A percentile compares a stretch with the other conserved stretches of the same genome.
These are phyloP conservation scores for Fusarium cyanostomum DNA, from an alignment of 2,329 filamentous ascomycete species.

Conservation along the genomic window DNA sequence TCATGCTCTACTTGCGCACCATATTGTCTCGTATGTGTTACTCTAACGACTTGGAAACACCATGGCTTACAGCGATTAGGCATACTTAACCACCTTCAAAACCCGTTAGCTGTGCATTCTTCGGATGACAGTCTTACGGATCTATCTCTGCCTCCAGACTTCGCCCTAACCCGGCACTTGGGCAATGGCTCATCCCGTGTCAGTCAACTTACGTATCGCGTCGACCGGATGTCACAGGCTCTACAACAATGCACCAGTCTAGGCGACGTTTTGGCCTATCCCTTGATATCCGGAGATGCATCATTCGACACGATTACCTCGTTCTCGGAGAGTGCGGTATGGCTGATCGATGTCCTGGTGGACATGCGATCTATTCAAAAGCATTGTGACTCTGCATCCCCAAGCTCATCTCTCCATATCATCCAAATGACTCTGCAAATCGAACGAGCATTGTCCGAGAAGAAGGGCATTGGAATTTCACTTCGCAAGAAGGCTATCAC, in stretches of 20 bases:
- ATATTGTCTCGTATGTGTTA: constrained; percentile 56
- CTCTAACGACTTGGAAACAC: neutral
- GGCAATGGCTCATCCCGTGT: constrained; percentile 36
- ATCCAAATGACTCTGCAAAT: constrained; percentile 52
- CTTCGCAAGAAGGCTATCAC: constrained; percentile 50
- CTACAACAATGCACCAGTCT: constrained; percentile 58
- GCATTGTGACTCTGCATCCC: constrained; percentile 47
- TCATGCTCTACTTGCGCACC: constrained; percentile 60
- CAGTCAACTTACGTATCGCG: constrained; percentile 50
- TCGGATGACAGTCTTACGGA: constrained; percentile 41
- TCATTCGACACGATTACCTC: constrained; percentile 46
- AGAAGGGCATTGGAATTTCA: constrained; percentile 25
- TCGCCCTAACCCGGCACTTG: constrained; percentile 51
- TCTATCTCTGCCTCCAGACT: constrained; percentile 52
- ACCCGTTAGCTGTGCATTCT: constrained; percentile 40
- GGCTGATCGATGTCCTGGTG: constrained; percentile 61
- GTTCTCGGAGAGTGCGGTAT: constrained; percentile 55
- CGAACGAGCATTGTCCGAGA: constrained; percentile 33
- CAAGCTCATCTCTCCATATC: constrained; percentile 47
- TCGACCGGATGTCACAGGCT: constrained; percentile 55
- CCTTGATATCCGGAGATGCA: constrained; percentile 48
- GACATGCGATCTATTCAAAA: constrained; percentile 54
- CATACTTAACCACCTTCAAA: constrained; percentile 49
- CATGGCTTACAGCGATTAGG: constrained; percentile 36
- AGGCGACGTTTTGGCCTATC: constrained; percentile 55